Percentiles rank a stretch among this genome's conserved stretches.
Evolutionary conservation across 2,329 filamentous ascomycete genomes (phyloP).

Genomic region (Sporothrix humicola): DNA sequence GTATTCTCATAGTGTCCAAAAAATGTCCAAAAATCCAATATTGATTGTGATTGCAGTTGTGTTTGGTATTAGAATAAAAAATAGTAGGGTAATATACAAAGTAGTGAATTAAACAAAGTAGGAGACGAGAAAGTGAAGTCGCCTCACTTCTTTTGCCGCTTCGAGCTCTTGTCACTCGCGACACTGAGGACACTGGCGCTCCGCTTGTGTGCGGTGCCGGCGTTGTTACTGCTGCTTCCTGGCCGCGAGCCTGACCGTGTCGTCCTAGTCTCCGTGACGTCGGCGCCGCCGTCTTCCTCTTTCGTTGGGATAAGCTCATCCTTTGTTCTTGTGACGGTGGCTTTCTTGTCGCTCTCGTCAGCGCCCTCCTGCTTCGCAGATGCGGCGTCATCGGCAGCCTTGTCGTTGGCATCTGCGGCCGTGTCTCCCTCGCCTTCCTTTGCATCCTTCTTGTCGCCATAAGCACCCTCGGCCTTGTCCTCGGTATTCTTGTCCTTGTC

Average conservation of each 20-base stretch:
- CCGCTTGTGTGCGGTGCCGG: constrained; percentile 64
- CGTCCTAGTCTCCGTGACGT: constrained; percentile 39
- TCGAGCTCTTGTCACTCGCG: constrained; percentile 67
- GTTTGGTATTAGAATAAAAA: neutral
- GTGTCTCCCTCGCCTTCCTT: constrained; percentile 3
- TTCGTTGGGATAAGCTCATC: constrained; percentile 31
- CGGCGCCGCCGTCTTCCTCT: constrained; percentile 38
- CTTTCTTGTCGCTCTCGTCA: neutral
- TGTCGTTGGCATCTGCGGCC: neutral
- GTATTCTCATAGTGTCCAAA: too few relatives aligned
- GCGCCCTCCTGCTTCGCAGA: neutral
- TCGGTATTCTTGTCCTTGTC: constrained; percentile 12
- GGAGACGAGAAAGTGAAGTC: neutral
- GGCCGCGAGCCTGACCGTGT: constrained; percentile 40
- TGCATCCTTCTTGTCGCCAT: constrained; percentile 27
- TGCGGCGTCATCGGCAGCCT: neutral
- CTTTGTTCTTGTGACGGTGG: constrained; percentile 33
- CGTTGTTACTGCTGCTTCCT: constrained; percentile 40
- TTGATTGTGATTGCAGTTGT: too few relatives aligned
- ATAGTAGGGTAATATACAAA: constrained; percentile 1
- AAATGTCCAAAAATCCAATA: too few relatives aligned
- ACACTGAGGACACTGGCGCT: constrained; percentile 82
- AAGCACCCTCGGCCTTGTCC: neutral
- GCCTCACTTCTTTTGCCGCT: constrained; percentile 61
- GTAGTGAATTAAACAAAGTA: neutral